phyloP scores from a whole-genome alignment of 2,329 filamentous ascomycete species.

The Aspergillus thermomutatus region DNA sequence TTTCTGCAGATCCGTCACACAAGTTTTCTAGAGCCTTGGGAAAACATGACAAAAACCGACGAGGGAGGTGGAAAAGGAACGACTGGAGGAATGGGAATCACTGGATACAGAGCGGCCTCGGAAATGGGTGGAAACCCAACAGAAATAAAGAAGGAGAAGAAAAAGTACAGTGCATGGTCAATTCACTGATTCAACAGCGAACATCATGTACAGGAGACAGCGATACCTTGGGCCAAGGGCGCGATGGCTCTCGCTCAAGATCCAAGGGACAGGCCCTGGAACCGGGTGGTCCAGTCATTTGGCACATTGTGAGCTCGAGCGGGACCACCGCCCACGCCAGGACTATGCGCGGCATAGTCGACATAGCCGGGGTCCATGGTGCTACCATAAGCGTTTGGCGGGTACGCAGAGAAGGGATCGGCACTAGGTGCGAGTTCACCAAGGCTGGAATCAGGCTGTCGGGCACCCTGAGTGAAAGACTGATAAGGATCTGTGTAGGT shows the following conservation, averaged over 20 bases:
- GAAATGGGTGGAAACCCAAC: not conserved
- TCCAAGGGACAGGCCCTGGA: conserved; percentile 71
- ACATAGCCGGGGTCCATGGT: conserved; percentile 36
- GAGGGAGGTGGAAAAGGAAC: conserved; percentile 1
- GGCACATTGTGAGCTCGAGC: conserved; percentile 33
- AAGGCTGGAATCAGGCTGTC: conserved; percentile 30
- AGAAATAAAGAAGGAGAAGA: conserved; percentile 1
- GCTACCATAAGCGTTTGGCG: conserved; percentile 28
- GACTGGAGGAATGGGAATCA: conserved; percentile 1
- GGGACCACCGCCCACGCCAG: conserved; percentile 33
- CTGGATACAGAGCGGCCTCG: not conserved
- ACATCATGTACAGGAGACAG: not conserved
- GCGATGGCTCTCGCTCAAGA: conserved; percentile 34
- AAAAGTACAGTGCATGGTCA: conserved; percentile 9
- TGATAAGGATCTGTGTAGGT: conserved; percentile 39
- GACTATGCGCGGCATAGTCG: conserved; percentile 27
- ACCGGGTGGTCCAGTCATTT: conserved; percentile 60
- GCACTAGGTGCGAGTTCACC: conserved; percentile 25
- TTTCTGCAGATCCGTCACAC: conserved; percentile 22
- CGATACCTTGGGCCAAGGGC: not conserved
- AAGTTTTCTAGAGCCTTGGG: conserved; percentile 25
- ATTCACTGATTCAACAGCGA: not conserved
- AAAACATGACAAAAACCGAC: conserved; percentile 2
- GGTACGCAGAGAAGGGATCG: conserved; percentile 37
- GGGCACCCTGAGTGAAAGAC: conserved; percentile 29